These are phyloP conservation scores for Ophiocordyceps camponoti-rufipedis DNA, from an alignment of 2,329 filamentous ascomycete genomes.

Conservation along the genomic window DNA sequence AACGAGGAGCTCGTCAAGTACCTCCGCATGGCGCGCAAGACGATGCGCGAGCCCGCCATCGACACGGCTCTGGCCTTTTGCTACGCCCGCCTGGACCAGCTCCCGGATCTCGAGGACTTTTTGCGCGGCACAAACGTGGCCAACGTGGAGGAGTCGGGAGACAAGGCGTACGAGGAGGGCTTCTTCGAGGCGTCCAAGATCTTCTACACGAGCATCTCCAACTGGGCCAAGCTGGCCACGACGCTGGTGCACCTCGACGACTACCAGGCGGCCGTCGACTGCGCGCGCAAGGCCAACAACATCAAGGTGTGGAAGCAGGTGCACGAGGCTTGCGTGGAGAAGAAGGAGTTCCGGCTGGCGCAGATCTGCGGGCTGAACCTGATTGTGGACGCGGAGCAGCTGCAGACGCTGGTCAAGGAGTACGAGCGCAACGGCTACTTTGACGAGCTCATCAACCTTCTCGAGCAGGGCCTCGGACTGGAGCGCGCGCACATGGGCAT, in stretches of 20 bases:
- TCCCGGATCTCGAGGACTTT: slow-evolving; percentile 91
- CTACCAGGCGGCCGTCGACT: slow-evolving; percentile 95
- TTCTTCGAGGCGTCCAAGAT: slow-evolving; percentile 95
- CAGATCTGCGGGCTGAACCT: slow-evolving; percentile 98
- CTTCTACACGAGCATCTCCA: slow-evolving; percentile 95
- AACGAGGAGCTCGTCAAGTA: slow-evolving; percentile 95
- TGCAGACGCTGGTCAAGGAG: slow-evolving; percentile 82
- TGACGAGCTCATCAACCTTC: slow-evolving; percentile 84
- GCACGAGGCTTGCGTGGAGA: slow-evolving; percentile 84
- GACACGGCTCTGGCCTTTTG: slow-evolving; percentile 90
- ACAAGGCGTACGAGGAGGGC: slow-evolving; percentile 93
- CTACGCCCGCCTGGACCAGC: slow-evolving; percentile 79
- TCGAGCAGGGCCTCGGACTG: slow-evolving; percentile 87
- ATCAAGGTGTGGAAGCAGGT: slow-evolving; percentile 99
- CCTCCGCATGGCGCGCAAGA: slow-evolving; percentile 94
- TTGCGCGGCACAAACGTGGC: slow-evolving; percentile 83
- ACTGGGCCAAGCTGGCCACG: slow-evolving; percentile 97
- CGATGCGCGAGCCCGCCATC: slow-evolving; percentile 77
- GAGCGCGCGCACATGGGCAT: slow-evolving; percentile 92
- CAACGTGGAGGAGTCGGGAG: slow-evolving; percentile 88
- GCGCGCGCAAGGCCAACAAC: slow-evolving; percentile 94
- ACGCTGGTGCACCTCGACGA: slow-evolving; percentile 94
- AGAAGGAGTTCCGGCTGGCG: slow-evolving; percentile 97
- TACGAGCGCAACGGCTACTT: slow-evolving; percentile 97
- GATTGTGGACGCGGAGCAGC: slow-evolving; percentile 91